Conservation (phyloP, 345 rosid genomes). For the Linum usitatissimum region DNA sequence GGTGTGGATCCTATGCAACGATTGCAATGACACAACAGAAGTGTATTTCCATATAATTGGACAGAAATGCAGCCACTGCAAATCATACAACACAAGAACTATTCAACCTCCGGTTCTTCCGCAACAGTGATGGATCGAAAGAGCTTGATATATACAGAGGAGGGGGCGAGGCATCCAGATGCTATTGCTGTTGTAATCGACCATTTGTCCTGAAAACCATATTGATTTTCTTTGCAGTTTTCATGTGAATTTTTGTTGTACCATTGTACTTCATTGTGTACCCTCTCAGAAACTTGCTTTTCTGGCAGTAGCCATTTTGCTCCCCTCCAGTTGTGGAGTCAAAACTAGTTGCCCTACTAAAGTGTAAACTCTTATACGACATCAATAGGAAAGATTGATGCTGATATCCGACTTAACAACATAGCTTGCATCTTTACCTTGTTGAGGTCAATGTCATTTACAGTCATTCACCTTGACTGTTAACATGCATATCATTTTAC, state of each 20-base stretch:
- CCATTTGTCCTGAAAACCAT: background rate
- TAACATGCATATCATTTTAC: too few species aligned
- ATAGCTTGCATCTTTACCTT: too few species aligned
- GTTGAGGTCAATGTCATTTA: too few species aligned
- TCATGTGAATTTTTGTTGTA: background rate
- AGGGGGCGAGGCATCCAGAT: background rate
- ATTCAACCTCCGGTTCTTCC: conserved; percentile 82
- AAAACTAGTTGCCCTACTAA: background rate
- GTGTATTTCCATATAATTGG: conserved; percentile 81
- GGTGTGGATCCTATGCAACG: conserved; percentile 98
- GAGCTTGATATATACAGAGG: background rate
- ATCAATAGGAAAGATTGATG: background rate
- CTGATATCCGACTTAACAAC: too few species aligned
- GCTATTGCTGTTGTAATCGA: background rate
- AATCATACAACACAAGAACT: conserved; percentile 79
- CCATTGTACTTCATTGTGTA: background rate
- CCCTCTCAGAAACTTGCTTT: background rate
- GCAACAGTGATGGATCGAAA: conserved; percentile 8
- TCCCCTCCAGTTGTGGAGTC: background rate
- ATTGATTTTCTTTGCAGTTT: background rate
- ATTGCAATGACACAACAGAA: conserved; percentile 94
- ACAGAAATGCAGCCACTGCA: conserved; percentile 89
- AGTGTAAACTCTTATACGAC: background rate
- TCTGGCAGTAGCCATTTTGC: background rate
- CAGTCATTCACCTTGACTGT: too few species aligned